Base-by-base conservation (phyloP, 2,329 filamentous ascomycete genomes). In the Orbilia brochopaga region DNA sequence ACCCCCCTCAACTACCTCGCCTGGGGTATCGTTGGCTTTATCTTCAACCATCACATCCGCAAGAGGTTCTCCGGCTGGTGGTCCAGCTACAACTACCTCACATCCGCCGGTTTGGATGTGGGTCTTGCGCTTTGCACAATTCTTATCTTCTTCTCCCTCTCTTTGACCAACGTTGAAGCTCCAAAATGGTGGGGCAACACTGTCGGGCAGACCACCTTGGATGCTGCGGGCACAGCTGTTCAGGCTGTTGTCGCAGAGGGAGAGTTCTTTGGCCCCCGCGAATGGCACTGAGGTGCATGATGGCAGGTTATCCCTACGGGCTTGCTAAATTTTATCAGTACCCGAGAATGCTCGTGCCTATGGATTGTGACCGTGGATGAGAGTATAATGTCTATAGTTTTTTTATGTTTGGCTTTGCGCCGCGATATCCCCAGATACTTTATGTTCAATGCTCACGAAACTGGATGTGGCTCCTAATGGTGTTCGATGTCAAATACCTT, bases 61-160 rank as follows among this genome's bases (percentile, higher is more conserved):
- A 83, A 86, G 66, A 83, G 85, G 73, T 88, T 84, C 79, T 85
- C 83, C 2, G 88, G 87, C 35, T 91, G 88, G 89, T 91, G 89
- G 89, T 81, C 88, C 78, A 86, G 88, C 78, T 91, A 90, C 81
- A 91, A 91, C 81, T 91, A 91, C 78, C 83, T 90, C 76, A 86
- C 87, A 0, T 90, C 88, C 19, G 88, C 88, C 0, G 89, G 86
- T 0, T 80, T 91, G 40, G 89, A 91, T 78, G 85, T 85, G 54
- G 88, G 88, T 3, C 82, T 90, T 3, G 85, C 87, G 11, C 78
- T 90, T 19, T 85, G 83, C 35, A 88, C 87, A 0, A 83, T 91
- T 37, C 78, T 91, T 65, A 87, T 91, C 65, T 90, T 91, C 81
- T 85, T 90, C 75, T 83, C 86, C 0, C 80, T 91, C 27, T 85